These are phyloP conservation scores for Spirogloea muscicola DNA, from an alignment of 139 green algal genomes.

Conservation along the genomic window DNA sequence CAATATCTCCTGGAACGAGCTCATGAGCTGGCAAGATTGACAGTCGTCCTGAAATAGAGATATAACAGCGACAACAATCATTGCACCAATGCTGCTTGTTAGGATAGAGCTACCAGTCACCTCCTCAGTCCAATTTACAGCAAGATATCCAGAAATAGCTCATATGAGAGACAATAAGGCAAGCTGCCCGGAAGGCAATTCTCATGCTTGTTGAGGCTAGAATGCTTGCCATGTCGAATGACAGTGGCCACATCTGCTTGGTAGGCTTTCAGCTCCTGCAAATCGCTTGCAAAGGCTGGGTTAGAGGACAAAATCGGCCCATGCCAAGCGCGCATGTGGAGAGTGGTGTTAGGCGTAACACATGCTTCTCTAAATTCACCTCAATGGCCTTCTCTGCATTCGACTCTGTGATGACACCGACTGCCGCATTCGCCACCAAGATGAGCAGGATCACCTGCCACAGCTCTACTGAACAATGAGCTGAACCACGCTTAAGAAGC, in stretches of 20 bases:
- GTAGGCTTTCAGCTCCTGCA: conserved; percentile 80
- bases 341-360: no score
- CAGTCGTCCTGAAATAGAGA: conserved; percentile 46
- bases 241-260: conserved; percentile 54
- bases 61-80: no score
- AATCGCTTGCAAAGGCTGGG: neutral
- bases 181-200: no score
- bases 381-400: conserved; percentile 55
- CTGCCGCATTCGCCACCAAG: conserved; percentile 89
- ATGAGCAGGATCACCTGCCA: conserved; percentile 95
- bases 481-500: conserved; percentile 94
- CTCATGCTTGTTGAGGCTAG: no score
- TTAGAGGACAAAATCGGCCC: no score
- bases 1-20: conserved; percentile 56
- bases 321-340: no score
- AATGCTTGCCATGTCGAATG: conserved; percentile 35
- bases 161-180: no score
- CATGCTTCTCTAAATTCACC: no score
- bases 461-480: no score
- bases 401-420: conserved; percentile 58
- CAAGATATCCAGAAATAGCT: conserved; percentile 94
- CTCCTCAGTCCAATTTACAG: conserved; percentile 73
- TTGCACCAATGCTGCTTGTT: no score
- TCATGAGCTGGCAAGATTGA: conserved; percentile 47
- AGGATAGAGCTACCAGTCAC: conserved; percentile 48